phyloP scores from a whole-genome alignment of 228 moss, liverwort and hornwort genomes.

The Sphagnum magellanicum region DNA sequence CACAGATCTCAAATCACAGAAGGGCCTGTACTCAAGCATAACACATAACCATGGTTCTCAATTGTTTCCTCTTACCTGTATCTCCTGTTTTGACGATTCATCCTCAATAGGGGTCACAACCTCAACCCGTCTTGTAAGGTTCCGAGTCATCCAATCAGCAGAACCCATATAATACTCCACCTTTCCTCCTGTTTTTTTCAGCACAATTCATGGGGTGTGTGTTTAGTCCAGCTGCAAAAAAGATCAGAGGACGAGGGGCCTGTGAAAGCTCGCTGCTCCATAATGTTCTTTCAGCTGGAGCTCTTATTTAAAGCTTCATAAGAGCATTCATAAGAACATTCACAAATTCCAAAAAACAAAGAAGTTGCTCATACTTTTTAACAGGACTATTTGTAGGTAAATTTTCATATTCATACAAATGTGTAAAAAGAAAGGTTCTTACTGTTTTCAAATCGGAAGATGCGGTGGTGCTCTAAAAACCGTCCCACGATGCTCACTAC shows the following conservation, averaged over 20 bases:
- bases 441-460: slow-evolving; percentile 57
- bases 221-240: no score
- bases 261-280: no score
- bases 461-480: slow-evolving; percentile 49
- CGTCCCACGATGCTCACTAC: slow-evolving; percentile 49
- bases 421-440: slow-evolving; percentile 1
- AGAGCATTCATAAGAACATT: no score
- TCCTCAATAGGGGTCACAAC: slow-evolving; percentile 58
- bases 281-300: no score
- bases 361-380: no score
- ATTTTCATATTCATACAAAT: background rate
- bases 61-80: slow-evolving; percentile 18
- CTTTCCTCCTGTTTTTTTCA: slow-evolving; percentile 26
- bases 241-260: no score
- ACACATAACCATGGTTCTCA: no score
- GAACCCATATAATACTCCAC: slow-evolving; percentile 49
- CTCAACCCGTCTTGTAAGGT: slow-evolving; percentile 50
- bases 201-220: no score
- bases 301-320: no score
- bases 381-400: background rate
- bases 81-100: slow-evolving; percentile 28
- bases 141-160: slow-evolving; percentile 60
- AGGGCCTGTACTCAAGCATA: no score
- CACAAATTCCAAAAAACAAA: no score
- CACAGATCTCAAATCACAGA: no score